These are phyloP conservation scores for Babesia sp. DNA, from an alignment of 169 alveolate species.

Conservation along the genomic window DNA sequence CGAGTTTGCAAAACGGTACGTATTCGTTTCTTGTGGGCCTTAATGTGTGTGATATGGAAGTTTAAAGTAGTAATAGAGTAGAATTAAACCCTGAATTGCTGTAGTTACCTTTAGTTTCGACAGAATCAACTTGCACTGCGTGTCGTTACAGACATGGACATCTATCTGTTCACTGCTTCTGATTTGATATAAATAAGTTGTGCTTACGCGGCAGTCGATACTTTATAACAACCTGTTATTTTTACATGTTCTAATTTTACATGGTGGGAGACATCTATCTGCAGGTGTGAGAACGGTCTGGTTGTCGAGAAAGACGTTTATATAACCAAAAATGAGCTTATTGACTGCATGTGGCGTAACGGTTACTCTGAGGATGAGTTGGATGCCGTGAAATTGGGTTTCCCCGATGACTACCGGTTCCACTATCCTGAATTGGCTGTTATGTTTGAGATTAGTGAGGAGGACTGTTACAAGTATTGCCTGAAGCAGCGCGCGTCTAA, in stretches of 20 bases:
- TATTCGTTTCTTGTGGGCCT: no score
- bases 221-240: no score
- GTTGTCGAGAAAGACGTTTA: slow-evolving; percentile 85
- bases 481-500: slow-evolving; percentile 79
- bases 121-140: no score
- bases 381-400: slow-evolving; percentile 83
- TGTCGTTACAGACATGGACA: neutral
- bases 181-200: no score
- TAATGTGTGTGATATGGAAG: neutral
- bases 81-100: no score
- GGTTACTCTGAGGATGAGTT: slow-evolving; percentile 82
- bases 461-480: slow-evolving; percentile 83
- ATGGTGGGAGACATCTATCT: no score
- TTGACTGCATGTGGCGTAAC: slow-evolving; percentile 82
- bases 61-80: no score
- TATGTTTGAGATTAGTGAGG: slow-evolving; percentile 79
- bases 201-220: no score
- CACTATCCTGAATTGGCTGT: slow-evolving; percentile 86
- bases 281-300: slow-evolving; percentile 83
- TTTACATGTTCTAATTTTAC: no score
- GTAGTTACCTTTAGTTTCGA: no score
- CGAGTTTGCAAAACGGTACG: slow-evolving; percentile 80
- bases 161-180: neutral
- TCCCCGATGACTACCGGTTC: slow-evolving; percentile 81
- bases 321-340: slow-evolving; percentile 80